Base-by-base conservation (phyloP, 2,329 filamentous ascomycete species). In the Blastomyces parvus region DNA sequence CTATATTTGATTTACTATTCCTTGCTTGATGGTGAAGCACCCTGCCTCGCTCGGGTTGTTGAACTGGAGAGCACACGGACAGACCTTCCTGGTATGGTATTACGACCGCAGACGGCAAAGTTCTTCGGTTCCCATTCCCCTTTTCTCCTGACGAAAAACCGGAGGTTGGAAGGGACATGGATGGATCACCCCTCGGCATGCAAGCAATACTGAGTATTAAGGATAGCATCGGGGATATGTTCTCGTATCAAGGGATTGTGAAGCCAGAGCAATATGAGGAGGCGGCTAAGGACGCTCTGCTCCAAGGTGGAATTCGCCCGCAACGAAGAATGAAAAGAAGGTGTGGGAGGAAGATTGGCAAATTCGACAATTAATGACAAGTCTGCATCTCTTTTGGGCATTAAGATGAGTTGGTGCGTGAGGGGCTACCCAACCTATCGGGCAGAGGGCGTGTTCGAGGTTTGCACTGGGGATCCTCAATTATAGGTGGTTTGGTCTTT, bases 1-100 rank as follows among this genome's bases (percentile, higher is more conserved):
- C 61, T 22, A 67, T 61, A 52, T 74, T 69, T 61, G 46, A 69
- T 4, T 63, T 76, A 53, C 68, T 76, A 33, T 66, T 73, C 7
- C 61, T 74, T 57, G 71, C 70, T 9, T 19, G 71, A 75, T 61
- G 73, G 73, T 25, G 74, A 76, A 65, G 71, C 67, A 48, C 63
- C 67, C 9, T 76, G 66, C 46, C 64, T 66, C 1, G 63, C 42
- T 9, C 44, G 55, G 4, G 42, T 73, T 9, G 69, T 64, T 19
- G 67, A 73, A 50, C 63, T 73, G n/a, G 67, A 74, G 60, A 22
- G 64, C 59, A 67, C 65, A 30, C 73, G 72, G 70, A 38, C 61
- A 11, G 62, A 48, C 27, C 64, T 72, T 55, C 66, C 71, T n/a
- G n/a, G n/a, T n/a, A n/a, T n/a, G 64, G 64, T 33, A 66, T 68